Evolutionary conservation across 1,284 basidiomycete species (phyloP).

Genomic region (Apiotrichum gracile): DNA sequence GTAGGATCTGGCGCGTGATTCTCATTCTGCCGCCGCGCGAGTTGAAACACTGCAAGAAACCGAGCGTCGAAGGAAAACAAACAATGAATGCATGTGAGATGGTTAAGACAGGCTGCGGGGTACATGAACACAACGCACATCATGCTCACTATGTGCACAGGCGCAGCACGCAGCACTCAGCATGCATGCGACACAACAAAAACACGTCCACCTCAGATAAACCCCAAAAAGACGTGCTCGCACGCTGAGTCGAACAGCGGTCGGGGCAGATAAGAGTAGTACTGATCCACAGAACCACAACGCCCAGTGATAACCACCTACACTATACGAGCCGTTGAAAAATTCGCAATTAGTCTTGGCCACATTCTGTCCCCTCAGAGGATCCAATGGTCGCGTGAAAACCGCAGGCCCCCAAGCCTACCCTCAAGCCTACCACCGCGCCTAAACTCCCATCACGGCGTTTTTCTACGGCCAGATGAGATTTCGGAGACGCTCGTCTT

Average conservation of each 20-base stretch:
- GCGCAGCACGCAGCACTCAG: too few species aligned
- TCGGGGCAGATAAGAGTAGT: neutral
- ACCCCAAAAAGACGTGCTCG: constrained; percentile 5
- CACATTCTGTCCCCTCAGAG: too few species aligned
- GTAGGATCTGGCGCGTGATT: neutral
- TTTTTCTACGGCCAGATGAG: constrained; percentile 1
- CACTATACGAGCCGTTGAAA: constrained; percentile 1
- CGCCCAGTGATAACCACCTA: constrained; percentile 6
- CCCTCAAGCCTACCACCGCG: neutral
- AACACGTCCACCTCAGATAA: neutral
- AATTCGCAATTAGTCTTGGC: too few species aligned
- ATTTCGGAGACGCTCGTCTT: constrained; percentile 13
- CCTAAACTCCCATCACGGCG: neutral
- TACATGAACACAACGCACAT: too few species aligned
- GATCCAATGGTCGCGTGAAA: too few species aligned
- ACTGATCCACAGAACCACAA: constrained; percentile 1
- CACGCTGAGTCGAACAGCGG: constrained; percentile 18
- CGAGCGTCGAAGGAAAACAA: too few species aligned
- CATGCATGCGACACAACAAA: neutral
- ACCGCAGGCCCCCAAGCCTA: too few species aligned
- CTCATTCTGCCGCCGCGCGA: too few species aligned
- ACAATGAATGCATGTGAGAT: too few species aligned
- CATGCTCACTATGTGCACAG: too few species aligned
- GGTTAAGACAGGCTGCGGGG: too few species aligned
- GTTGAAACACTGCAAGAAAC: too few species aligned